Evolutionary conservation across 2,329 filamentous ascomycete species (phyloP).

Genomic region (Claviceps cyperi): DNA sequence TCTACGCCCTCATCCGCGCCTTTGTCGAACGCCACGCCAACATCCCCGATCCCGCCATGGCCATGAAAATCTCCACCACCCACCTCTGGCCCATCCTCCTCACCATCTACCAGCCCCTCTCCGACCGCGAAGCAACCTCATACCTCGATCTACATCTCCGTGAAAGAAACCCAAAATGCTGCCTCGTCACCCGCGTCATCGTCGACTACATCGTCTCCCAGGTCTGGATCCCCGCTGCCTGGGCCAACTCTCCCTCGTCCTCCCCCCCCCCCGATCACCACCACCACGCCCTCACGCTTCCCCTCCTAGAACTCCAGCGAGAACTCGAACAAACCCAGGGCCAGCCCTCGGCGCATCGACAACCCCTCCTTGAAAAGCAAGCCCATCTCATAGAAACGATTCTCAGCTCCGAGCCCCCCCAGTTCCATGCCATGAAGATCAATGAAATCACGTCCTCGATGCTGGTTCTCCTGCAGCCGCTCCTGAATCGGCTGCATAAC

Average conservation of each 20-base stretch:
- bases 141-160: conserved; percentile 27
- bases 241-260: conserved; percentile 21
- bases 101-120: conserved; percentile 23
- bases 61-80: conserved; percentile 15
- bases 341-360: conserved; percentile 20
- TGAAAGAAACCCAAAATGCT: conserved; percentile 25
- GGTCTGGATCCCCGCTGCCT: conserved; percentile 25
- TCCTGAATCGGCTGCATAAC: conserved; percentile 22
- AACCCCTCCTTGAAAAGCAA: conserved; percentile 25
- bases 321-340: conserved; percentile 23
- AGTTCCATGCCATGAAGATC: conserved; percentile 20
- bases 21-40: conserved; percentile 23
- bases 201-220: conserved; percentile 28
- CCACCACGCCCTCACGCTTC: conserved; percentile 18
- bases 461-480: conserved; percentile 22
- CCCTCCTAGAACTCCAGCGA: conserved; percentile 21
- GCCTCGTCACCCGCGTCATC: conserved; percentile 27
- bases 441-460: conserved; percentile 29
- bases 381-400: conserved; percentile 24
- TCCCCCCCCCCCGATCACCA: no score
- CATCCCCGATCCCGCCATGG: conserved; percentile 15
- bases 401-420: conserved; percentile 18
- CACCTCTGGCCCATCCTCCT: conserved; percentile 23
- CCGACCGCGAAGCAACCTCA: conserved; percentile 22
- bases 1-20: conserved; percentile 21